Base-by-base conservation (phyloP, 257 asterid species). In the Verbena officinalis region DNA sequence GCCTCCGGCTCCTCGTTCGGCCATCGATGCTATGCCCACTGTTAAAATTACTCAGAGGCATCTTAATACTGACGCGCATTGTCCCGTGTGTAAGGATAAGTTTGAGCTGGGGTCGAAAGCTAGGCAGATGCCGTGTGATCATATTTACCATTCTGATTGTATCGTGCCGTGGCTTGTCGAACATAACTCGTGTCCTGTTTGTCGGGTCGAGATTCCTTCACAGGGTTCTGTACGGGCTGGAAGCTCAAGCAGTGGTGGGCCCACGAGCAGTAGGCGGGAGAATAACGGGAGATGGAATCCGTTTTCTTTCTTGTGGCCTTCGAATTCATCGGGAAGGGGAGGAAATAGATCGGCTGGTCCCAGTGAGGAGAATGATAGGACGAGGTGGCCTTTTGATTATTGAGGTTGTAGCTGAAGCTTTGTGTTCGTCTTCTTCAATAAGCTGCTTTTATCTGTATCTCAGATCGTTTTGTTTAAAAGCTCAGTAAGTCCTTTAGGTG, bases 41-140 rank as follows among this genome's bases (percentile, higher is more conserved):
- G 61, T 84, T 13, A 69, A 66, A 69, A 89, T 89, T 50, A 68
- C 76, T 4, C 81, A 82, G 38, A 75, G 83, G 74, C 96, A 89
- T 75, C 64, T 86, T 9, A 70, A 31, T 39, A 78, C 83, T 0
- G 90, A 86, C 7, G 79, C 85, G 1, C 85, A 86, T 69, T 89
- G 96, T 55, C 89, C 96, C 0, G 90, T 89, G 9, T 89, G 96
- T 30, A 71, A 84, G 54, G 96, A 86, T 44, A 83, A 80, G 46
- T 86, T 86, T 27, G 86, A 73, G 59, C 49, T 89, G 64, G 95
- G 96, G 0, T 55, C 82, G 1, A 80, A 76, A 60, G 96, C 85
- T 7, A 77, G 92, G 19, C 92, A 82, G 80, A 86, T 89, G 96
- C 96, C 96, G 0, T 89, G 96, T 30, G 84, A 86, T 23, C 95